Percentiles rank a stretch among this genome's conserved stretches.
Conservation (phyloP, 2,329 filamentous ascomycete genomes). For the Talaromyces sp. region DNA sequence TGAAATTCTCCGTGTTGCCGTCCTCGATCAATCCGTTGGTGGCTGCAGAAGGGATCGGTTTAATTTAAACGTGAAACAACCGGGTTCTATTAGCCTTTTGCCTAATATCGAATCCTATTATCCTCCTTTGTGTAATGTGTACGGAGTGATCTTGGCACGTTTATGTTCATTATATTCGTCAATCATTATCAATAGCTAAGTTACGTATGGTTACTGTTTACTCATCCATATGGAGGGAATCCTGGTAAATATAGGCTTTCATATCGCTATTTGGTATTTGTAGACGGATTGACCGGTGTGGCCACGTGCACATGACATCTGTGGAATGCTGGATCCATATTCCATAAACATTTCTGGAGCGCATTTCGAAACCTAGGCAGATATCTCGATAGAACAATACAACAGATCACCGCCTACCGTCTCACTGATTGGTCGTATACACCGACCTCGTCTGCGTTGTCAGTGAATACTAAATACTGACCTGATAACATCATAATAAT, state of each 20-base stretch:
- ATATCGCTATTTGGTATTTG: background rate
- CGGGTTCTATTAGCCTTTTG: background rate
- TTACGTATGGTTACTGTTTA: background rate
- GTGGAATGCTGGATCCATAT: background rate
- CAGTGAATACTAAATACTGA: background rate
- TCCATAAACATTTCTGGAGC: background rate
- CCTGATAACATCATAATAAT: background rate
- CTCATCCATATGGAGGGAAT: background rate
- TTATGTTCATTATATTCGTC: background rate
- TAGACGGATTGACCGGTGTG: background rate
- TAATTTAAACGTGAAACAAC: slow-evolving; percentile 6
- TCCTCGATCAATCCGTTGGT: background rate
- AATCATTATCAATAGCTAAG: no score
- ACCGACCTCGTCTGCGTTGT: background rate
- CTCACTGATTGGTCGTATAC: background rate
- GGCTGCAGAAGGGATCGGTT: background rate
- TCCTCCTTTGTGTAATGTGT: no score
- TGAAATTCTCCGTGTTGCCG: background rate
- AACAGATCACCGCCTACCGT: background rate
- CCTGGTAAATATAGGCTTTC: background rate
- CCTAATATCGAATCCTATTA: background rate
- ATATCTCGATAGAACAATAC: background rate
- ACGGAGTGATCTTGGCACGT: background rate
- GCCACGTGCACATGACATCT: background rate
- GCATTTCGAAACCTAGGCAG: background rate